Evolutionary conservation across 192 early-diverging fungal species (phyloP).

Genomic region (Coemansia interrupta): DNA sequence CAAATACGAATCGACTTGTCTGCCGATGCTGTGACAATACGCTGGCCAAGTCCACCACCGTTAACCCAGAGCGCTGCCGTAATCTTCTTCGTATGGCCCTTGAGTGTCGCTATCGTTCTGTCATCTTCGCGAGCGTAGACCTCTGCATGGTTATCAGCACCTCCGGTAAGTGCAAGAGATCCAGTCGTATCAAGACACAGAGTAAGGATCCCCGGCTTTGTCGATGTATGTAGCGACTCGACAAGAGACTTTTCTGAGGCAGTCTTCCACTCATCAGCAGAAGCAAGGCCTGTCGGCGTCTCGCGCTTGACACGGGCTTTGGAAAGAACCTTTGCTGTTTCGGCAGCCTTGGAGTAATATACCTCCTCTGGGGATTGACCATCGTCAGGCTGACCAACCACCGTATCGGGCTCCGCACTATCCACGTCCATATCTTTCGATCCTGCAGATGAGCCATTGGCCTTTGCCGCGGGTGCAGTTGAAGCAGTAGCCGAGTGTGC

Average conservation of each 20-base stretch:
- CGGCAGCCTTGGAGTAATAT: constrained; percentile 32
- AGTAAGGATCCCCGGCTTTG: constrained; percentile 65
- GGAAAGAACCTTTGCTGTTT: constrained; percentile 57
- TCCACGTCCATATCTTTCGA: constrained; percentile 35
- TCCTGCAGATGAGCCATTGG: constrained; percentile 1
- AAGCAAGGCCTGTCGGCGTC: constrained; percentile 65
- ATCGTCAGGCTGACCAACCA: not conserved
- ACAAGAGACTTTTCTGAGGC: constrained; percentile 54
- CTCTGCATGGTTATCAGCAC: constrained; percentile 71
- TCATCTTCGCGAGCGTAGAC: constrained; percentile 65
- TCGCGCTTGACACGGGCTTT: constrained; percentile 79
- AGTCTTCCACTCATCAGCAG: constrained; percentile 62
- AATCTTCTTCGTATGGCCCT: constrained; percentile 84
- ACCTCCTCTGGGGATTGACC: constrained; percentile 18
- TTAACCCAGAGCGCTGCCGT: constrained; percentile 59
- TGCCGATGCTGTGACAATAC: constrained; percentile 67
- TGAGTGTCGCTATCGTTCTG: constrained; percentile 64
- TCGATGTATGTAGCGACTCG: constrained; percentile 67
- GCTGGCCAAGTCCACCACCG: constrained; percentile 49
- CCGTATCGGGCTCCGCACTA: not conserved
- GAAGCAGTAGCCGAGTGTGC: constrained; percentile 13
- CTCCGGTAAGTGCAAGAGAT: constrained; percentile 72
- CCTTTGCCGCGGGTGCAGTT: not conserved
- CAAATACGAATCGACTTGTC: constrained; percentile 84
- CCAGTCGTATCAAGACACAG: constrained; percentile 58